Evolutionary conservation across 768 basidiomycete genomes (phyloP).

Genomic region (Hypholoma sublateritium): DNA sequence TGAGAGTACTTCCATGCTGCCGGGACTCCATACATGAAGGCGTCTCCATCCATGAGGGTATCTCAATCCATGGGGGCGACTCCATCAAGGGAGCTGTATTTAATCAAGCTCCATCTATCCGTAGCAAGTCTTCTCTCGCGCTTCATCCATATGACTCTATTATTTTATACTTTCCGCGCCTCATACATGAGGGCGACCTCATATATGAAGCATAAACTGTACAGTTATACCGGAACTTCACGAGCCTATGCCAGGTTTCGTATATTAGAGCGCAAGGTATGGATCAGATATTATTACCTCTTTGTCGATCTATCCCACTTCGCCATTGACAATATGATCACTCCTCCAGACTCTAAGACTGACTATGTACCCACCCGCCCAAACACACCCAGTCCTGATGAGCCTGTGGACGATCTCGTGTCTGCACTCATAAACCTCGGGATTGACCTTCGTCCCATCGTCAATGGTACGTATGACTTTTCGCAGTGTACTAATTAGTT

Average conservation of each 20-base stretch:
- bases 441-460: not conserved
- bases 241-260: not conserved
- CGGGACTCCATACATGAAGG: not conserved
- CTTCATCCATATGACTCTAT: too few species aligned
- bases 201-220: not conserved
- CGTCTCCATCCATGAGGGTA: not conserved
- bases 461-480: not conserved
- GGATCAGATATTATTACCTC: too few species aligned
- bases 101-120: too few species aligned
- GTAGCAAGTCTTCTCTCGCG: too few species aligned
- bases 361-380: too few species aligned
- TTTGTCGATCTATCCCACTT: not conserved
- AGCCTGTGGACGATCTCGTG: too few species aligned
- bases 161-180: too few species aligned
- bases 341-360: too few species aligned
- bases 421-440: not conserved
- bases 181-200: too few species aligned
- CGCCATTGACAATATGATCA: too few species aligned
- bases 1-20: not conserved
- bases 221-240: not conserved
- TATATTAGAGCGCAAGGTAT: not conserved
- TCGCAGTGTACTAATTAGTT: not conserved
- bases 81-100: too few species aligned
- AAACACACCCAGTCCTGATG: too few species aligned
- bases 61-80: not conserved